These are phyloP conservation scores for Lasiodiplodia citricola DNA, from an alignment of 2,329 filamentous ascomycete species.

Conservation along the genomic window DNA sequence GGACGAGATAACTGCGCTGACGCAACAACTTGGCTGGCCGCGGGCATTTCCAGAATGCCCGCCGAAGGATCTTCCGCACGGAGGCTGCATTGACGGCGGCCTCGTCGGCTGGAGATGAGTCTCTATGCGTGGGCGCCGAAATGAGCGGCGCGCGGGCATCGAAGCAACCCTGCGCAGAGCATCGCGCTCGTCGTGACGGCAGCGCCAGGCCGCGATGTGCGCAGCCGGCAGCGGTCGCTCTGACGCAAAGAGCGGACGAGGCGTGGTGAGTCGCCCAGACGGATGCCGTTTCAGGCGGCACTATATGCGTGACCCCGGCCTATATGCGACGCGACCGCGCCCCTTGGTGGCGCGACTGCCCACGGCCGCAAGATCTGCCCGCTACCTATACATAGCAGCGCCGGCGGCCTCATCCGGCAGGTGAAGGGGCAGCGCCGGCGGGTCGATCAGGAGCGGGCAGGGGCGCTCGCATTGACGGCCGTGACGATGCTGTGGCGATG, in stretches of 20 bases:
- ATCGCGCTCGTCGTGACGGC: slow-evolving; percentile 16
- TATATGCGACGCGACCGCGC: slow-evolving; percentile 37
- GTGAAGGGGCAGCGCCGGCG: slow-evolving; percentile 15
- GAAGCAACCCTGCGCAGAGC: slow-evolving; percentile 23
- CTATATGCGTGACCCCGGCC: slow-evolving; percentile 37
- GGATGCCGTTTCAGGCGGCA: slow-evolving; percentile 47
- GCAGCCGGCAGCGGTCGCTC: slow-evolving; percentile 23
- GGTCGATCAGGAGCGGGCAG: slow-evolving; percentile 21
- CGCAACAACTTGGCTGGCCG: slow-evolving; percentile 34
- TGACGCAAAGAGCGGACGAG: slow-evolving; percentile 45
- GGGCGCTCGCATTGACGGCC: slow-evolving; percentile 2
- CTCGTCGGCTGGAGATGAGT: slow-evolving; percentile 23
- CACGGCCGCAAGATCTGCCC: slow-evolving; percentile 17
- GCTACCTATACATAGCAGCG: slow-evolving; percentile 20
- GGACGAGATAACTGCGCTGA: slow-evolving; percentile 36
- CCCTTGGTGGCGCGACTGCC: slow-evolving; percentile 21
- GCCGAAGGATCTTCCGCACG: slow-evolving; percentile 46
- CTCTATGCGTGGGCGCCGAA: slow-evolving; percentile 22
- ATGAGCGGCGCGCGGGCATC: slow-evolving; percentile 13
- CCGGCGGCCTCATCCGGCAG: slow-evolving; percentile 16
- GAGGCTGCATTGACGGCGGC: slow-evolving; percentile 27
- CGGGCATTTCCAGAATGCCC: slow-evolving; percentile 46
- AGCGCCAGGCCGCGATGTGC: slow-evolving; percentile 18
- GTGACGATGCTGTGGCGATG: slow-evolving; percentile 8
- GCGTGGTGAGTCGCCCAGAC: slow-evolving; percentile 45